These are phyloP conservation scores for Dictyostelium firmibasis DNA, from an alignment of 78 protist species.

Conservation along the genomic window DNA sequence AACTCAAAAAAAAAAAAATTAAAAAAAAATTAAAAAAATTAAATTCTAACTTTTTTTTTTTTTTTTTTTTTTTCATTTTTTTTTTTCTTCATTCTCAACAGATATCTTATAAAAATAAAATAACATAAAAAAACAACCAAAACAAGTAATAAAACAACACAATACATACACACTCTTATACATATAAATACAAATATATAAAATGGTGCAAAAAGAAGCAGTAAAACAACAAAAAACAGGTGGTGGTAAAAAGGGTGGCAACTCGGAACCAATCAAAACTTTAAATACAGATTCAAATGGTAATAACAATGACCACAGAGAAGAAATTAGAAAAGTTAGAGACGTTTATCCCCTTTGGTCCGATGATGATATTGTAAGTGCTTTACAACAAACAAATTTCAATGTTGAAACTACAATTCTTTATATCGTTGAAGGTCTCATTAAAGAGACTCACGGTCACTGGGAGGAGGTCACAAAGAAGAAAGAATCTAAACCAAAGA, in stretches of 20 bases:
- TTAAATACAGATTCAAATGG: not conserved
- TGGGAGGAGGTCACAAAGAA: constrained; percentile 64
- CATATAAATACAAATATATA: not conserved
- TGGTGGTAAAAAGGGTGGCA: constrained; percentile 58
- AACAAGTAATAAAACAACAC: not conserved
- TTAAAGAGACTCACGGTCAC: constrained; percentile 25
- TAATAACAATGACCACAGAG: constrained; percentile 37
- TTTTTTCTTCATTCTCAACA: not conserved
- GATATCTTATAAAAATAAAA: not conserved
- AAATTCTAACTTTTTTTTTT: not conserved
- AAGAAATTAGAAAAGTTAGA: constrained; percentile 25
- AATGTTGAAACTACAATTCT: not conserved
- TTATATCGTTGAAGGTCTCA: constrained; percentile 40
- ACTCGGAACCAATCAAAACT: not conserved
- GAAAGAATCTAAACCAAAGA: not conserved
- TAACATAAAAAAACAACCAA: not conserved
- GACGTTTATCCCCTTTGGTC: constrained; percentile 33
- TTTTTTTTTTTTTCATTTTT: not conserved
- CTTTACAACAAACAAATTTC: constrained; percentile 19
- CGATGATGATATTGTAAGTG: constrained; percentile 52
- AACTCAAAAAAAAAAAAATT: not conserved
- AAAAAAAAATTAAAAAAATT: not conserved
- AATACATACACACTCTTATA: constrained; percentile 9
- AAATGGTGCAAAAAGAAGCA: constrained; percentile 70
- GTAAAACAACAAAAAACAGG: not conserved